Evolutionary conservation across 306 rosid species (phyloP), one percentile per base, ranked within the genome.

Genomic region (Quercus agrifolia): DNA sequence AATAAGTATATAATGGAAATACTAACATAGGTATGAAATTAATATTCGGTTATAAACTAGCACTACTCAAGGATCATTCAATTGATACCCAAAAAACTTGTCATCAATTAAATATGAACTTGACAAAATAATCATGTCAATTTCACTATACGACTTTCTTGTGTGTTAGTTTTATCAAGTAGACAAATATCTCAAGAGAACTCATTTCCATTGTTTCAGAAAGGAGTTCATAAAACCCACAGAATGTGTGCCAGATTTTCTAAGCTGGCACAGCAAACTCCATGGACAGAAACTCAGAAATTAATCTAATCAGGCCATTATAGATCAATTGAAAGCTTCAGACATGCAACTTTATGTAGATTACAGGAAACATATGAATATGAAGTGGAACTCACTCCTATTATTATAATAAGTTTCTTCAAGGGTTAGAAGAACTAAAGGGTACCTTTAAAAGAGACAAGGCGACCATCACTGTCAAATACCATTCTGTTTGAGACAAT

Each of bases 401-500:
- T 27, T 5, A 63, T 30, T 66, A 33, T 31, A 8, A 35, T 9
- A 49, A 49, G 17, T 5, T 8, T 19, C 72, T 19, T 68, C 38
- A 9, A 33, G 28, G 72, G 28, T 33, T 12, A 8, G 72, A 68
- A 68, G 15, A n/a, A 68, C 38, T n/a, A 73, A 78, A 55, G 54
- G 77, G 72, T 84, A 94, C 99, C 99, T 93, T 90, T 90, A 77
- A 94, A 92, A 41, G 97, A 84, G 79, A 89, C 80, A 67, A 92
- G 97, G 78, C 12, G 52, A 28, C 97, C 94, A 15, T 78, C 74
- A 41, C 89, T 88, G 66, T 91, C 80, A 74, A 94, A 94, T 56
- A 87, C 88, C 99, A 92, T 94, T 83, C 90, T 86, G 86, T 94
- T 94, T 46, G 97, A 92, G 70, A 94, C 91, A 33, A 94, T 90